These are phyloP conservation scores for Mycena leptocephala DNA, from an alignment of 768 basidiomycete genomes.

Conservation along the genomic window DNA sequence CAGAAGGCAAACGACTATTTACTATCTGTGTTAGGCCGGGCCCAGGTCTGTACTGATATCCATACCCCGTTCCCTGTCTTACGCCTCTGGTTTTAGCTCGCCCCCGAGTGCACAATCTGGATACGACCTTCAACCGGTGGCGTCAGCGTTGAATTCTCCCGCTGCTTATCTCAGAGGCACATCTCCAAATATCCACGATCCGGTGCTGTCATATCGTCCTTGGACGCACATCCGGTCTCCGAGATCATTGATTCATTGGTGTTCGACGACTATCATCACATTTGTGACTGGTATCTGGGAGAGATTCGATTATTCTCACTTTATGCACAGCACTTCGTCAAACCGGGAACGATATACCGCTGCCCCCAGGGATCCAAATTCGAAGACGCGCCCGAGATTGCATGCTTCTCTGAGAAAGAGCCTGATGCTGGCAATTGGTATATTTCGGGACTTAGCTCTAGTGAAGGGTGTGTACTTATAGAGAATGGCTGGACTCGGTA, in stretches of 20 bases:
- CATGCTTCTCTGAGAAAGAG: too few relatives aligned
- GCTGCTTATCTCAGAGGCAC: neutral
- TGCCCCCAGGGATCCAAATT: neutral
- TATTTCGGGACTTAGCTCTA: neutral
- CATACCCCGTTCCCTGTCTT: too few relatives aligned
- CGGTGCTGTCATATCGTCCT: neutral
- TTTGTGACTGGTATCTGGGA: neutral
- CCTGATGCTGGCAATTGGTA: neutral
- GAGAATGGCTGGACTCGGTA: neutral
- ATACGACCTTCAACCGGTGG: neutral
- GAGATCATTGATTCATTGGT: neutral
- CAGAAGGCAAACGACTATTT: too few relatives aligned
- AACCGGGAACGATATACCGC: neutral
- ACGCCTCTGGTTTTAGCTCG: too few relatives aligned
- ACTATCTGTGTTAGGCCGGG: too few relatives aligned
- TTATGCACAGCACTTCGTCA: neutral
- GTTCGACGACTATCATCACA: neutral
- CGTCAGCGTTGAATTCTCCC: neutral
- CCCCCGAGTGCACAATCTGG: neutral
- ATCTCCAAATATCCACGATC: neutral
- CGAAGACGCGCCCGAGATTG: neutral
- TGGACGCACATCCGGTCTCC: neutral
- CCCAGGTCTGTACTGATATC: neutral
- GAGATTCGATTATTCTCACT: neutral
- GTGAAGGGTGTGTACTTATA: neutral